A percentile compares a stretch with the other conserved stretches of the same genome.
Evolutionary conservation across 768 basidiomycete species (phyloP).

Genomic region (Lepiota venenata): DNA sequence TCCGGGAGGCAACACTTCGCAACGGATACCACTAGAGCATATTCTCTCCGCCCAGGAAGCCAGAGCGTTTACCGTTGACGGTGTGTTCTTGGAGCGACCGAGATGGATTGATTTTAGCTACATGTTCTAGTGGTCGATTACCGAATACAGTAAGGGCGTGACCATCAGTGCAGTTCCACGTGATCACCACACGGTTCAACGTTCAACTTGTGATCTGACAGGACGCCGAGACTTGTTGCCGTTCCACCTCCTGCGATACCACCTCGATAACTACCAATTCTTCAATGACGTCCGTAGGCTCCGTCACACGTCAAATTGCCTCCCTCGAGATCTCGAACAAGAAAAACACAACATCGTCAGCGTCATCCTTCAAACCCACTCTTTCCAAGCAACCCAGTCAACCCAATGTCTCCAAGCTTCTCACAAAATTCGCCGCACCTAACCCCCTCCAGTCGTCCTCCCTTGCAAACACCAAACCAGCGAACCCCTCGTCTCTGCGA

Average conservation of each 20-base stretch:
- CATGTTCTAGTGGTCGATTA: slow-evolving; percentile 20
- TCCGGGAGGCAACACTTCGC: slow-evolving; percentile 46
- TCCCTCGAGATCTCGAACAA: slow-evolving; percentile 65
- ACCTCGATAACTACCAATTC: neutral
- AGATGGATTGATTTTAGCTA: slow-evolving; percentile 57
- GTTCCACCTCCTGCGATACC: neutral
- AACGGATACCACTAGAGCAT: slow-evolving; percentile 44
- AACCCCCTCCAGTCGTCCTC: slow-evolving; percentile 40
- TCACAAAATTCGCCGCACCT: slow-evolving; percentile 72
- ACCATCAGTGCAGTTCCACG: neutral
- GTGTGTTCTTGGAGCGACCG: slow-evolving; percentile 49
- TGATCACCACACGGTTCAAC: neutral
- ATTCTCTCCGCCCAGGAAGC: slow-evolving; percentile 40
- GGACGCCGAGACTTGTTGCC: neutral
- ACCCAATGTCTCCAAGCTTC: slow-evolving; percentile 62
- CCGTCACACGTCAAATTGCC: slow-evolving; percentile 67
- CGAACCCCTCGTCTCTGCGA: slow-evolving; percentile 42
- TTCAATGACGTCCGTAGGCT: slow-evolving; percentile 43
- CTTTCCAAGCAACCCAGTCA: slow-evolving; percentile 57
- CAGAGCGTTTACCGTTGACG: slow-evolving; percentile 37
- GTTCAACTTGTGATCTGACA: slow-evolving; percentile 7
- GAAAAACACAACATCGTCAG: slow-evolving; percentile 29
- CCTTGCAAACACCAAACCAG: slow-evolving; percentile 22
- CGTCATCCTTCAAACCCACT: slow-evolving; percentile 27
- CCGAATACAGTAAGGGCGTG: neutral